A percentile compares a stretch with the other conserved stretches of the same genome.
Evolutionary conservation across 2,329 filamentous ascomycete species (phyloP).

Genomic region (Bipolaris bicolor): DNA sequence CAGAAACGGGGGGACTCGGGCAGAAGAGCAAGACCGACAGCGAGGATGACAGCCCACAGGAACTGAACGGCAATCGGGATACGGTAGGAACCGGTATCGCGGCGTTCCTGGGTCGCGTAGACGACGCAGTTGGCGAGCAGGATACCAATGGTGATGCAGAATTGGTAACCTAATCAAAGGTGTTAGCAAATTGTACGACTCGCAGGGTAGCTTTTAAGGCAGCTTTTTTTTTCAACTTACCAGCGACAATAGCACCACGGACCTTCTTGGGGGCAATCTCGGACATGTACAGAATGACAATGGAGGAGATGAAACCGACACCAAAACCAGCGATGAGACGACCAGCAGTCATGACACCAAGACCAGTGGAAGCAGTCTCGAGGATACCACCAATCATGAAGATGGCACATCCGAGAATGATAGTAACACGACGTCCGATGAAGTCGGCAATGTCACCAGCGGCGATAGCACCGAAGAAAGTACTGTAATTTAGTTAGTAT

Average conservation of each 20-base stretch:
- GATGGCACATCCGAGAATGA: constrained; percentile 67
- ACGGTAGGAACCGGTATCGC: constrained; percentile 71
- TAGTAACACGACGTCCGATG: constrained; percentile 68
- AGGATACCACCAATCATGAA: constrained; percentile 63
- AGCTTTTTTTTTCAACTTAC: constrained; percentile 1
- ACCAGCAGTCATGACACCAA: constrained; percentile 72
- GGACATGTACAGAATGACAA: constrained; percentile 75
- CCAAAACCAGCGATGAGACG: constrained; percentile 76
- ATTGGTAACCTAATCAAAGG: constrained; percentile 64
- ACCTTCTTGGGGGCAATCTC: constrained; percentile 75
- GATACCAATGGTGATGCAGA: constrained; percentile 82
- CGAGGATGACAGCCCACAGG: constrained; percentile 80
- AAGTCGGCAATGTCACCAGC: constrained; percentile 65
- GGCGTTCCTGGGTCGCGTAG: constrained; percentile 71
- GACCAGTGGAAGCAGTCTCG: constrained; percentile 65
- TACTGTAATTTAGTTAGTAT: constrained; percentile 53
- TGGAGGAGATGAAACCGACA: constrained; percentile 73
- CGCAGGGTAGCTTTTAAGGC: background rate
- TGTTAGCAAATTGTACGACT: background rate
- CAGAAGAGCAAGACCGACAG: constrained; percentile 72
- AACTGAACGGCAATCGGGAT: constrained; percentile 85
- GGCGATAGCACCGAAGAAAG: constrained; percentile 74
- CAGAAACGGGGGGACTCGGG: constrained; percentile 88
- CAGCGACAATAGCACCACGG: constrained; percentile 75
- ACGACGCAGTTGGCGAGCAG: constrained; percentile 76